Percentiles rank a stretch among this genome's conserved stretches.
Evolutionary conservation across 257 asterid genomes (phyloP).

Genomic region (Nicotiana sylvestris): DNA sequence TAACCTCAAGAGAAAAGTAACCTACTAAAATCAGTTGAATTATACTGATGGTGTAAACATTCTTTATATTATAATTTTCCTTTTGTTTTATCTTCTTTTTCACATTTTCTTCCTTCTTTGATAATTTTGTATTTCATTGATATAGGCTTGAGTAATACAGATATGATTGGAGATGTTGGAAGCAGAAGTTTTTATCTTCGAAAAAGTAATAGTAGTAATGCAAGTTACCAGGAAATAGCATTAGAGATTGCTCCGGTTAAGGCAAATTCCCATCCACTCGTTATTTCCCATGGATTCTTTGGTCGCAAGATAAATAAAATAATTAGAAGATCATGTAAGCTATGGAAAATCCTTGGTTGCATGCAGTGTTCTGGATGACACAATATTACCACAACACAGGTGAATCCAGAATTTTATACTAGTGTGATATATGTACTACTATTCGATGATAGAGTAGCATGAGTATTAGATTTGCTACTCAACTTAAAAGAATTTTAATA

Average conservation of each 20-base stretch:
- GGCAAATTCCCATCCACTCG: neutral
- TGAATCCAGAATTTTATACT: neutral
- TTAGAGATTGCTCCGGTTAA: neutral
- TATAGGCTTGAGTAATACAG: constrained; percentile 62
- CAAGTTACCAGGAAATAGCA: neutral
- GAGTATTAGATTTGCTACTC: constrained; percentile 8
- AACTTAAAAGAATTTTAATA: neutral
- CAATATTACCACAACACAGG: neutral
- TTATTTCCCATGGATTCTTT: constrained; percentile 20
- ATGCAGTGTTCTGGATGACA: constrained; percentile 18
- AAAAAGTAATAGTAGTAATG: constrained; percentile 19
- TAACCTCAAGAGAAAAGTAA: too few relatives aligned
- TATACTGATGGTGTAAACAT: neutral
- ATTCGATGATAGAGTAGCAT: constrained; percentile 16
- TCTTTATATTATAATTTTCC: too few relatives aligned
- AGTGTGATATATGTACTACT: constrained; percentile 13
- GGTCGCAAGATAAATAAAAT: constrained; percentile 26
- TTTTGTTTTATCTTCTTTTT: neutral
- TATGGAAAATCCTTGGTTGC: constrained; percentile 54
- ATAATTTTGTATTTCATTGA: neutral
- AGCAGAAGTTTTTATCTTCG: constrained; percentile 69
- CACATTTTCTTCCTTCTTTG: neutral
- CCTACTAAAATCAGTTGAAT: neutral
- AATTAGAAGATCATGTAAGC: constrained; percentile 27
- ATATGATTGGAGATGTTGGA: constrained; percentile 59